phyloP scores from a whole-genome alignment of 2,329 filamentous ascomycete genomes.

The Microdochium nivale region DNA sequence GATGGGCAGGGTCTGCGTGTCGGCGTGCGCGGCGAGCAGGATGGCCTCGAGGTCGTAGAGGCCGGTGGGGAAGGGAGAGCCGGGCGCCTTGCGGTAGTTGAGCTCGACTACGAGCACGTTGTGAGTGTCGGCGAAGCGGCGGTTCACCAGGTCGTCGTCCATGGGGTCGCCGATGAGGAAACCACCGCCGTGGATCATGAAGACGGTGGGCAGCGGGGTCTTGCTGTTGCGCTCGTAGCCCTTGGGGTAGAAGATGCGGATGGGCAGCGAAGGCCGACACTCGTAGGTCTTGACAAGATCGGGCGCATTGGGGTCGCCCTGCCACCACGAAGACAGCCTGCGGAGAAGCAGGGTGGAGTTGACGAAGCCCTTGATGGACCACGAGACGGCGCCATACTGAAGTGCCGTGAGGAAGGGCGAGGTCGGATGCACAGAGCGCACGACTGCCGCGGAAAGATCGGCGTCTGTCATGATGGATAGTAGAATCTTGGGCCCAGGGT shows the following conservation, averaged over 20 bases:
- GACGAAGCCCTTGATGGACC: slow-evolving; percentile 4
- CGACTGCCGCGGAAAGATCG: not conserved
- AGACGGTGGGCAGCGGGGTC: slow-evolving; percentile 24
- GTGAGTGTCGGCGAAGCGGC: slow-evolving; percentile 25
- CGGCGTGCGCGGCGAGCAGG: slow-evolving; percentile 25
- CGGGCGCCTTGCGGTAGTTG: slow-evolving; percentile 32
- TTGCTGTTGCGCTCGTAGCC: slow-evolving; percentile 15
- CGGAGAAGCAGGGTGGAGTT: slow-evolving; percentile 15
- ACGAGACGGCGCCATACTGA: not conserved
- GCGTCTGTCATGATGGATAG: not conserved
- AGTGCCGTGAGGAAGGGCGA: not conserved
- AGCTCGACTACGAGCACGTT: slow-evolving; percentile 32
- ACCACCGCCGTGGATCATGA: slow-evolving; percentile 36
- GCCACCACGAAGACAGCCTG: slow-evolving; percentile 17
- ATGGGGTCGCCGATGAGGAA: slow-evolving; percentile 26
- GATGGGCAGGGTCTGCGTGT: slow-evolving; percentile 28
- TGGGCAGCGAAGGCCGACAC: slow-evolving; percentile 20
- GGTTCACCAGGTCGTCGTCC: slow-evolving; percentile 30
- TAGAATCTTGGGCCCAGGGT: too few species aligned
- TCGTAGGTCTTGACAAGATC: slow-evolving; percentile 25
- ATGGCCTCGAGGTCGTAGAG: slow-evolving; percentile 30
- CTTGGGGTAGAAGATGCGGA: slow-evolving; percentile 27
- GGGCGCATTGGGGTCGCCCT: slow-evolving; percentile 15
- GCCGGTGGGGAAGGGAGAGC: slow-evolving; percentile 27
- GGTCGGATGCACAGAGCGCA: not conserved